phyloP scores from a whole-genome alignment of 805 yeast genomes.

The Yarrowia porcina region DNA sequence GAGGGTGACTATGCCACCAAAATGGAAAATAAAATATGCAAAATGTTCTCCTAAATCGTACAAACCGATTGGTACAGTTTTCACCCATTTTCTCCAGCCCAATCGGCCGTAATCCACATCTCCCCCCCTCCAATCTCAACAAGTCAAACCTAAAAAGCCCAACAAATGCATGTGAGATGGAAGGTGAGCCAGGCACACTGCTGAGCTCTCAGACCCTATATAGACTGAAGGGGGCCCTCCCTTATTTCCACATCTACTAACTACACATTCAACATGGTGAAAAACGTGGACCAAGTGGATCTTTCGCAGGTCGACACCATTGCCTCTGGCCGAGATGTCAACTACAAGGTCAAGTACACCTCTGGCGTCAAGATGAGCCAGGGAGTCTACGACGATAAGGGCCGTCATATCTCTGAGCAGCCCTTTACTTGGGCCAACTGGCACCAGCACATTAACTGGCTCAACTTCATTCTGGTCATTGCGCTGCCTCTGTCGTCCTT shows the following conservation, averaged over 20 bases:
- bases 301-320: slow-evolving; percentile 38
- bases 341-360: slow-evolving; percentile 36
- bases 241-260: background rate
- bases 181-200: slow-evolving; percentile 1
- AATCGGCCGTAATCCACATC: background rate
- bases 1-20: no score
- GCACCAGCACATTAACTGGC: slow-evolving; percentile 73
- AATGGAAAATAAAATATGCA: no score
- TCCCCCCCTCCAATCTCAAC: background rate
- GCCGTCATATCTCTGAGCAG: slow-evolving; percentile 60
- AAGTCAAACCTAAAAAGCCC: slow-evolving; percentile 25
- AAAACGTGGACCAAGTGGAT: slow-evolving; percentile 33
- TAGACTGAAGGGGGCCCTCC: background rate
- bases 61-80: no score
- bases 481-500: slow-evolving; percentile 55
- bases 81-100: no score
- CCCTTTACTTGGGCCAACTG: slow-evolving; percentile 74
- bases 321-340: slow-evolving; percentile 37
- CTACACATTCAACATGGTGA: slow-evolving; percentile 26
- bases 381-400: slow-evolving; percentile 30
- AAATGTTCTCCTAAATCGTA: no score
- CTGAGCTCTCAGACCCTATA: background rate
- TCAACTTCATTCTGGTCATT: slow-evolving; percentile 55
- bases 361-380: slow-evolving; percentile 29
- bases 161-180: slow-evolving; percentile 25